Evolutionary conservation across 306 rosid species (phyloP).

Genomic region (Quercus mongolica): DNA sequence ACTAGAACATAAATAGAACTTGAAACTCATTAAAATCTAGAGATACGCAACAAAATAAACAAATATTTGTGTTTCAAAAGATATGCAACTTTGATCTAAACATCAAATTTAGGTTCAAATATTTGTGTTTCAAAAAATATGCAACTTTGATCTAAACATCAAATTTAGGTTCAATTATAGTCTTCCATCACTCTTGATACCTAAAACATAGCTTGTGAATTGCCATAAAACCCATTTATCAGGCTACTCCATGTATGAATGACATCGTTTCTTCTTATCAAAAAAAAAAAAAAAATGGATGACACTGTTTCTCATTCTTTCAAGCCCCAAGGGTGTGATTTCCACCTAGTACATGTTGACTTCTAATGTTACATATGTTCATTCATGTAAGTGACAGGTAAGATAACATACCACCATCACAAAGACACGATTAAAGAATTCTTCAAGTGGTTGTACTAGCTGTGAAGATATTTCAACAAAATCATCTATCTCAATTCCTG

Average conservation of each 20-base stretch:
- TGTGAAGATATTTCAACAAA: conserved; percentile 69
- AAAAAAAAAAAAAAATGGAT: neutral
- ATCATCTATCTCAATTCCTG: conserved; percentile 66
- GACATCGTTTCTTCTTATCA: neutral
- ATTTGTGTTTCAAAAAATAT: neutral
- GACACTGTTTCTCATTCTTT: neutral
- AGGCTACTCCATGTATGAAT: neutral
- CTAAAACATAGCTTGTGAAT: neutral
- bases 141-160: neutral
- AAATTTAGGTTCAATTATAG: neutral
- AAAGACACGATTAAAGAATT: conserved; percentile 77
- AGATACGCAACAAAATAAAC: neutral
- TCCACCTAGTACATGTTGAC: neutral
- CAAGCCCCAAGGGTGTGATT: neutral
- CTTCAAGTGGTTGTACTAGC: conserved; percentile 82
- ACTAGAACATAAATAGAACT: neutral
- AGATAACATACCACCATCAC: conserved; percentile 90
- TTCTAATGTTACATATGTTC: neutral
- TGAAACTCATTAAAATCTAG: neutral
- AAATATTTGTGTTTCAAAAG: neutral
- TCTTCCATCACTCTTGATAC: neutral
- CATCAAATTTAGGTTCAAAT: neutral
- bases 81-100: neutral
- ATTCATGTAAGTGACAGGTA: conserved; percentile 3
- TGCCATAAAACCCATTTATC: neutral